These are phyloP conservation scores for Penicillium fimorum DNA, from an alignment of 495 filamentous ascomycete genomes.

Conservation along the genomic window DNA sequence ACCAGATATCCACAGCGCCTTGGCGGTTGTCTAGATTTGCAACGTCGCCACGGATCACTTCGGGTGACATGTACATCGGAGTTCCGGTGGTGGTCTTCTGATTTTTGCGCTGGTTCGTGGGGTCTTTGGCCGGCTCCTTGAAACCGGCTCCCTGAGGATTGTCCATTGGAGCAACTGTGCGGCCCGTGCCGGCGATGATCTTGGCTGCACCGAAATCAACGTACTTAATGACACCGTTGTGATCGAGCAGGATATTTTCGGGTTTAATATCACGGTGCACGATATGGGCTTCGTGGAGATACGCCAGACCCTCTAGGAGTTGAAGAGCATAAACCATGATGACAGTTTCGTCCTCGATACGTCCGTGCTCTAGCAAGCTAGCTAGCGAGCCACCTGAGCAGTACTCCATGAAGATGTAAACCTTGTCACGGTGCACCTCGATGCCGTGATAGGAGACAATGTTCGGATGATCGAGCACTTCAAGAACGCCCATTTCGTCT, in stretches of 20 bases:
- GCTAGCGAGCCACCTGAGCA: conserved; percentile 95
- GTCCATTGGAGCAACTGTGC: conserved; percentile 69
- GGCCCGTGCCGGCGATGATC: conserved; percentile 91
- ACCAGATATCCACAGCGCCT: conserved; percentile 97
- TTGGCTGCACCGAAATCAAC: conserved; percentile 98
- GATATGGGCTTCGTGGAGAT: conserved; percentile 85
- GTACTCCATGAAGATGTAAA: conserved; percentile 99
- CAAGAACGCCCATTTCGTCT: conserved; percentile 95
- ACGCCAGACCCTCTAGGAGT: conserved; percentile 91
- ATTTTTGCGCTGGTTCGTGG: conserved; percentile 49
- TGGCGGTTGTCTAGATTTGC: conserved; percentile 54
- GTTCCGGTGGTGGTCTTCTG: conserved; percentile 96
- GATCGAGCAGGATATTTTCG: conserved; percentile 96
- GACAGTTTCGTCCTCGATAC: conserved; percentile 97
- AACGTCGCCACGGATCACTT: conserved; percentile 88
- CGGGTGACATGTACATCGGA: conserved; percentile 99
- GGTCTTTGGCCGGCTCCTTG: conserved; percentile 13
- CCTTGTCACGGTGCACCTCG: conserved; percentile 96
- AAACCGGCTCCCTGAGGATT: conserved; percentile 43
- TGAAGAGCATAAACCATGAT: conserved; percentile 97
- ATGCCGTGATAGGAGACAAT: conserved; percentile 97
- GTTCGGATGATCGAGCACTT: conserved; percentile 94
- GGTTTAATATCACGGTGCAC: conserved; percentile 98
- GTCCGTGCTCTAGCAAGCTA: conserved; percentile 84
- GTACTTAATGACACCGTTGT: conserved; percentile 98